Percentiles rank a stretch among this genome's conserved stretches.
Evolutionary conservation across 208 protist genomes (phyloP).

Genomic region (Crithidia expoeki): DNA sequence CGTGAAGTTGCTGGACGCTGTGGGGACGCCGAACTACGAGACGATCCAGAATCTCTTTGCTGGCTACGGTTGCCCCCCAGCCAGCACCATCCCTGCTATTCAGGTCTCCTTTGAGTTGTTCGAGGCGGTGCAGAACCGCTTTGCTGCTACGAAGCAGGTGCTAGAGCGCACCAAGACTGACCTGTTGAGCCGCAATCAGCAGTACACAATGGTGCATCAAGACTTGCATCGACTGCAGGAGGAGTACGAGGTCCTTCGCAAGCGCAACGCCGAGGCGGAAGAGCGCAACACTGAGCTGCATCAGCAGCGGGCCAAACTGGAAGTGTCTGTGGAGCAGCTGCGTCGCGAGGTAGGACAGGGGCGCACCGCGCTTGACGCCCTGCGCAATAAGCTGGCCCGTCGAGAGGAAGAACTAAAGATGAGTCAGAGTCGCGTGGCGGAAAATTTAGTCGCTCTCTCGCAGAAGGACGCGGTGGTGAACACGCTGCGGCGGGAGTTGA

Average conservation of each 20-base stretch:
- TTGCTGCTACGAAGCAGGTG: conserved; percentile 68
- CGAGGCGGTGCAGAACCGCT: conserved; percentile 83
- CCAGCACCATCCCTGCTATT: conserved; percentile 67
- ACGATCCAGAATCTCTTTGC: conserved; percentile 65
- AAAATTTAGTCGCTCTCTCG: conserved; percentile 72
- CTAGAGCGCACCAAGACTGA: conserved; percentile 76
- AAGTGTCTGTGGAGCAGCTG: conserved; percentile 77
- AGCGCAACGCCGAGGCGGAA: conserved; percentile 61
- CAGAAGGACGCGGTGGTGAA: conserved; percentile 80
- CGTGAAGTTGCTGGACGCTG: conserved; percentile 63
- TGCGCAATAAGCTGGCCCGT: conserved; percentile 59
- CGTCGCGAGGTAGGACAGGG: conserved; percentile 56
- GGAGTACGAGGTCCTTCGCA: conserved; percentile 53
- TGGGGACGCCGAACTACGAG: conserved; percentile 68
- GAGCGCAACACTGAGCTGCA: conserved; percentile 69
- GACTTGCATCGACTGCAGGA: conserved; percentile 55
- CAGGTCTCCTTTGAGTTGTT: conserved; percentile 89
- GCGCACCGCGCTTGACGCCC: conserved; percentile 50
- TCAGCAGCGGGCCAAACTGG: conserved; percentile 69
- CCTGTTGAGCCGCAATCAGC: conserved; percentile 68
- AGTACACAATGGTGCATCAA: conserved; percentile 56
- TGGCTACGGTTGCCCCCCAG: conserved; percentile 46
- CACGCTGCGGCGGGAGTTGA: conserved; percentile 72
- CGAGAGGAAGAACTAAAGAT: conserved; percentile 74
- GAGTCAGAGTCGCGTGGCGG: conserved; percentile 70